Conservation (phyloP, 768 basidiomycete species). For the Lyophyllum decastes region DNA sequence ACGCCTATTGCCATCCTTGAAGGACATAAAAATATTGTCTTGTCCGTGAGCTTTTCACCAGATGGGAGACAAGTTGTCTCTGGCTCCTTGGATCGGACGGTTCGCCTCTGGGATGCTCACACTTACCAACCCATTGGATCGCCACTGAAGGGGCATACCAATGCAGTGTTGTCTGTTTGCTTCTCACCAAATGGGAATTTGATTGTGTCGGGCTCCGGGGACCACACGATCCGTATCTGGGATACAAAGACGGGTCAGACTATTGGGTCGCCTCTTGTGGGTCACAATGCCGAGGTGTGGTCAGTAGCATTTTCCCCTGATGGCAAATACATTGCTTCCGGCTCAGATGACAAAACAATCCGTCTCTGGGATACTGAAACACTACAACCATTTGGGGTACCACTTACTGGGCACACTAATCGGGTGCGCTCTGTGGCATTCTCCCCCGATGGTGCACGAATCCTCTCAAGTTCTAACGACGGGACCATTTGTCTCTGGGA, state of each 20-base stretch:
- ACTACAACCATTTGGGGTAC: not conserved
- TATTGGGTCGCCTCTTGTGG: not conserved
- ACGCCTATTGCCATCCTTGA: not conserved
- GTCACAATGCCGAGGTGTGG: not conserved
- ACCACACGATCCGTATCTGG: slow-evolving; percentile 9
- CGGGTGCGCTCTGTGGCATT: too few species aligned
- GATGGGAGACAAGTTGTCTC: slow-evolving; percentile 20
- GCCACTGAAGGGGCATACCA: slow-evolving; percentile 4
- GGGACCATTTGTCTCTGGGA: not conserved
- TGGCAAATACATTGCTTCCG: not conserved
- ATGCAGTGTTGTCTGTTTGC: slow-evolving; percentile 10
- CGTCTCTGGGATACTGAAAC: not conserved
- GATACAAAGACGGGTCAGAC: slow-evolving; percentile 3
- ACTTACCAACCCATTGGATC: not conserved
- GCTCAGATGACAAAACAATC: not conserved
- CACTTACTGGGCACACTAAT: not conserved
- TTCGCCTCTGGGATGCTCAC: slow-evolving; percentile 20
- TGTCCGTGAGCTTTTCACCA: slow-evolving; percentile 18
- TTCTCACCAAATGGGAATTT: slow-evolving; percentile 19
- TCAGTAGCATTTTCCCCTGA: not conserved
- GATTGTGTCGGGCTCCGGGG: slow-evolving; percentile 4
- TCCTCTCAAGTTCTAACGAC: not conserved
- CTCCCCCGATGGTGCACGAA: too few species aligned
- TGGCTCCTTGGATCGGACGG: slow-evolving; percentile 16
- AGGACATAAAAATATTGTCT: slow-evolving; percentile 8